Base-by-base conservation (phyloP, 768 basidiomycete species). In the Lactifluus volemus region DNA sequence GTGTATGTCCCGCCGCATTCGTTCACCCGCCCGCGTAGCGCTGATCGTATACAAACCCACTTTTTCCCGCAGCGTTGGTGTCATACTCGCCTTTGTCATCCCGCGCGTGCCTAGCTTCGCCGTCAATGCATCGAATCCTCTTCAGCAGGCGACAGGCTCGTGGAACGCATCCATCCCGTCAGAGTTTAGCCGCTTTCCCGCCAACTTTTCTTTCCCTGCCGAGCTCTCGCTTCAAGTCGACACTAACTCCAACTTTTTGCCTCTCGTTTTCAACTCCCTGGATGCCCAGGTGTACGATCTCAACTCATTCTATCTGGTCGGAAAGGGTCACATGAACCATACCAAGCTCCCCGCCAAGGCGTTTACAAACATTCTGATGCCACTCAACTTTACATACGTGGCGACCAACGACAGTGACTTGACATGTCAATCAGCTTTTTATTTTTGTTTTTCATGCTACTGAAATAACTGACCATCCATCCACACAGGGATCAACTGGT, bases 201-300 rank as follows among this genome's bases (percentile, higher is more conserved):
- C 94, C 57, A 96, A 96, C 73, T 98, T 96, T 73, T 83, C 87
- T 39, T 98, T 98, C 78, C 82, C 88, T 3, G 90, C 85, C 0
- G 77, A 78, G 48, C 83, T 92, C 17, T 78, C 85, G 21, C 75
- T 98, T 11, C 81, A 91, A 73, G 78, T 90, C 52, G 83, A 96
- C 73, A 92, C 91, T 9, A 75, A 73, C 14, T 73, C 74, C 67
- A 94, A 89, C 68, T 89, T 83, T 69, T 76, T 96, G 12, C 93
- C 94, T 4, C 70, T 94, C 50, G 84, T 80, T 41, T 85, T 95
- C 75, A 82, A 76, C 41, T 75, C 79, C 64, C 75, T 97, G 51
- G 74, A 77, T 53, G 93, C 89, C 0, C 70, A 78, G 32, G 75
- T 96, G 2, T 91, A 76, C 67, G 91, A 94, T 68, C 76, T 88